Base-by-base conservation (phyloP, 2,329 filamentous ascomycete genomes). In the Colletotrichum orbiculare region DNA sequence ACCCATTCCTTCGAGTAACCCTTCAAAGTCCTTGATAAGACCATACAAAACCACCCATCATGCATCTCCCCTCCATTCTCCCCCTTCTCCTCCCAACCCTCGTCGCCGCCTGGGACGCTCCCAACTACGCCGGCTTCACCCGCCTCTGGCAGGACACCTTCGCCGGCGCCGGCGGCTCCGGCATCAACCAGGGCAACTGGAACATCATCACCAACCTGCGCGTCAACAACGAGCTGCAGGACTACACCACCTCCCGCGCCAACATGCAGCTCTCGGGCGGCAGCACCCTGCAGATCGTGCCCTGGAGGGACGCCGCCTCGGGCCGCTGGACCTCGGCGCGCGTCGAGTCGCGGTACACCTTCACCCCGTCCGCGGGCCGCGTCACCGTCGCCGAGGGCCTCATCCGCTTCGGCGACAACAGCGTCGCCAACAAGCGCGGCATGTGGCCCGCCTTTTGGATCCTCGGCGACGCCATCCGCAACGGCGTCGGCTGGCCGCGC, bases 361-460 rank as follows among this genome's bases (percentile, higher is more conserved):
- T 82, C 74, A 79, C 78, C 2, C 81, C 83, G 0, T 48, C 73
- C 13, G 71, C 77, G 1, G 81, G 80, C 52, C 73, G 73, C 39
- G 69, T 72, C 50, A 82, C 83, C 42, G 71, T 81, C 38, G 77
- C 79, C 52, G 81, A 85, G 72, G 79, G 79, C 9, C 73, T 73
- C 46, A 74, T 85, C 57, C 79, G 82, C 8, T 82, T 83, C 66
- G 83, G 83, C 38, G 62, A 73, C 34, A 68, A 72, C 15, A 57
- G 73, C 10, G 62, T 71, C 13, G 68, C 68, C 37, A 75, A 77
- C 53, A 83, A 83, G 74, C 76, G 81, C 68, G 83, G 83, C 11
- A 76, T 85, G 67, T 85, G 83, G 83, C 83, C 83, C 2, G 83
- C 83, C 4, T 85, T 85, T 70, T 85, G 83, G 83, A 73, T 83